Conservation (phyloP, 2,329 filamentous ascomycete genomes). For the Bertia moriformis region DNA sequence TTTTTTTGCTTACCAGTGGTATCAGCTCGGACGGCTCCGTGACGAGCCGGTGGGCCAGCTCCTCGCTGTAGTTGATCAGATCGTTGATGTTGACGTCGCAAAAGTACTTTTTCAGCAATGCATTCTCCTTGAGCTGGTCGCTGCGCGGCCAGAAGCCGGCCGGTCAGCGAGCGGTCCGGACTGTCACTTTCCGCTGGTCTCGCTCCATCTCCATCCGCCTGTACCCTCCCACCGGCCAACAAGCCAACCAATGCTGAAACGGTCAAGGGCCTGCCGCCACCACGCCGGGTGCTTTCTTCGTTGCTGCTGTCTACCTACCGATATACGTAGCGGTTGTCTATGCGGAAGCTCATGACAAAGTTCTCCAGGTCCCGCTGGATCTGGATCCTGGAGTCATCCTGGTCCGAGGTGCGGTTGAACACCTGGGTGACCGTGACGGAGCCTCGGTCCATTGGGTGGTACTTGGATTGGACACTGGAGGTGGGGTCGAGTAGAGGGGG, state of each 20-base stretch:
- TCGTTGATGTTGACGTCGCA: slow-evolving; percentile 94
- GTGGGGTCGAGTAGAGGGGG: too few species aligned
- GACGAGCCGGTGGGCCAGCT: slow-evolving; percentile 76
- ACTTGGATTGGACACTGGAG: too few species aligned
- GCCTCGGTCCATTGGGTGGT: slow-evolving; percentile 71
- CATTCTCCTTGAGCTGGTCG: slow-evolving; percentile 91
- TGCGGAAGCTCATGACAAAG: slow-evolving; percentile 84
- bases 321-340: slow-evolving; percentile 92
- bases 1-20: slow-evolving; percentile 52
- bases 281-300: slow-evolving; percentile 7
- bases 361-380: slow-evolving; percentile 70
- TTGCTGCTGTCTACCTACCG: too few species aligned
- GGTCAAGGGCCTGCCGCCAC: too few species aligned
- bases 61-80: slow-evolving; percentile 89
- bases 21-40: slow-evolving; percentile 87
- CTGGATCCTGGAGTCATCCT: slow-evolving; percentile 56
- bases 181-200: too few species aligned
- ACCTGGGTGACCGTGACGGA: slow-evolving; percentile 77
- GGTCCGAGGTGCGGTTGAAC: slow-evolving; percentile 52
- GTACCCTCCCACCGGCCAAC: slow-evolving; percentile 4
- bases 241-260: neutral
- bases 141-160: too few species aligned
- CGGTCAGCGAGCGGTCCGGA: too few species aligned
- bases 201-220: too few species aligned
- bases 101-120: slow-evolving; percentile 81